Evolutionary conservation across 2,329 filamentous ascomycete genomes (phyloP).

Genomic region (Cladosporium sp.): DNA sequence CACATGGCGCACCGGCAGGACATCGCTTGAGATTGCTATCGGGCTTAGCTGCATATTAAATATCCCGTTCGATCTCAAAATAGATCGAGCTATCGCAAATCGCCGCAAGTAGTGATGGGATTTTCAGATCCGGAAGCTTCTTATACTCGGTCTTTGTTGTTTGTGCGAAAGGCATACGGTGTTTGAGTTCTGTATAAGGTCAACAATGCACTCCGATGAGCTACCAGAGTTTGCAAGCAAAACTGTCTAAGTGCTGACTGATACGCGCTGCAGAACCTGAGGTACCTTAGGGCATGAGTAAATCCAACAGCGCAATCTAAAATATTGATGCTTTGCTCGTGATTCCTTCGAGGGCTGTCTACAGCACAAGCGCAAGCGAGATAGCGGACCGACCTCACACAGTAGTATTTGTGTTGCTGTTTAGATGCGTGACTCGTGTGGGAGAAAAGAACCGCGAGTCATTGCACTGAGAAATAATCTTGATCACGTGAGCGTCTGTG

Average conservation of each 20-base stretch:
- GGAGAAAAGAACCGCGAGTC: background rate
- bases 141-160: background rate
- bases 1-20: slow-evolving; percentile 2
- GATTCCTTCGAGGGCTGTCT: background rate
- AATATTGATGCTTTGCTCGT: background rate
- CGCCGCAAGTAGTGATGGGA: background rate
- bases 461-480: background rate
- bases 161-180: background rate
- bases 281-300: background rate
- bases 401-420: background rate
- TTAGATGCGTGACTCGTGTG: background rate
- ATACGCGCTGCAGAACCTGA: background rate
- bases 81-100: slow-evolving; percentile 1
- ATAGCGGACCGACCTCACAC: background rate
- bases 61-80: slow-evolving; percentile 2
- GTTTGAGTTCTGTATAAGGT: background rate
- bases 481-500: background rate
- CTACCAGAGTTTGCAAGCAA: background rate
- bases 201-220: background rate
- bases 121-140: background rate
- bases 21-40: slow-evolving; percentile 6
- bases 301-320: background rate
- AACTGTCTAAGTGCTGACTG: background rate
- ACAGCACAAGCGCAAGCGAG: background rate
- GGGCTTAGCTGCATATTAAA: slow-evolving; percentile 1